Percentiles rank a stretch among this genome's conserved stretches.
These are phyloP conservation scores for sorghum (Sorghum bicolor) DNA, from an alignment of 176 grass and related monocot species.

Conservation along the genomic window DNA sequence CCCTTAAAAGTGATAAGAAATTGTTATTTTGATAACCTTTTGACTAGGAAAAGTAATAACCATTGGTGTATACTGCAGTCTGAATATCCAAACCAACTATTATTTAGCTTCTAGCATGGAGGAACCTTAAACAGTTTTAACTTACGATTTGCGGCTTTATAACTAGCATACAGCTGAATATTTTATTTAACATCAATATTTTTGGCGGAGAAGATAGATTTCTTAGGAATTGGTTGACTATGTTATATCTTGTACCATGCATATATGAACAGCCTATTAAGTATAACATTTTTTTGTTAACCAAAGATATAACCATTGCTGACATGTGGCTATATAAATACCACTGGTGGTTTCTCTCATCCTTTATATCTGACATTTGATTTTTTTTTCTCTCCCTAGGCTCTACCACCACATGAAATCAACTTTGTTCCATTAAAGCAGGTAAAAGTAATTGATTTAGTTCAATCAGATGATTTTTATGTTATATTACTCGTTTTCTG, in stretches of 20 bases:
- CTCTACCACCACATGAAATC: slow-evolving; percentile 70
- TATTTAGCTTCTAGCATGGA: not conserved
- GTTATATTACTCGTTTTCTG: not conserved
- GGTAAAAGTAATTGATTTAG: slow-evolving; percentile 37
- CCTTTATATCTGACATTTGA: slow-evolving; percentile 34
- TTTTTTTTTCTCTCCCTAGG: slow-evolving; percentile 43
- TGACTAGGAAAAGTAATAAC: not conserved
- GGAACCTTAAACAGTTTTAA: not conserved
- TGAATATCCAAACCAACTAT: not conserved
- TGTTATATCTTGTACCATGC: not conserved
- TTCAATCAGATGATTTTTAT: slow-evolving; percentile 5
- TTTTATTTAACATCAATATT: not conserved
- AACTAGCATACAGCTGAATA: slow-evolving; percentile 4
- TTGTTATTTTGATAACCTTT: not conserved
- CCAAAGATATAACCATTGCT: not conserved
- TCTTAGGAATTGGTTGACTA: slow-evolving; percentile 5
- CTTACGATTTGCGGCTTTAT: not conserved
- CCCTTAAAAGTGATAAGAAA: not conserved
- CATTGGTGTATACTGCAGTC: not conserved
- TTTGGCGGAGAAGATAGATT: not conserved
- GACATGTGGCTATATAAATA: not conserved
- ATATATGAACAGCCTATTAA: not conserved
- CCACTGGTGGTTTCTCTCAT: slow-evolving; percentile 18
- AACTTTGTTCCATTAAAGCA: slow-evolving; percentile 89
- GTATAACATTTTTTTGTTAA: not conserved